Evolutionary conservation across 2,329 filamentous ascomycete species (phyloP), one percentile per base, ranked within the genome.

Genomic region (Emergomyces orientalis): DNA sequence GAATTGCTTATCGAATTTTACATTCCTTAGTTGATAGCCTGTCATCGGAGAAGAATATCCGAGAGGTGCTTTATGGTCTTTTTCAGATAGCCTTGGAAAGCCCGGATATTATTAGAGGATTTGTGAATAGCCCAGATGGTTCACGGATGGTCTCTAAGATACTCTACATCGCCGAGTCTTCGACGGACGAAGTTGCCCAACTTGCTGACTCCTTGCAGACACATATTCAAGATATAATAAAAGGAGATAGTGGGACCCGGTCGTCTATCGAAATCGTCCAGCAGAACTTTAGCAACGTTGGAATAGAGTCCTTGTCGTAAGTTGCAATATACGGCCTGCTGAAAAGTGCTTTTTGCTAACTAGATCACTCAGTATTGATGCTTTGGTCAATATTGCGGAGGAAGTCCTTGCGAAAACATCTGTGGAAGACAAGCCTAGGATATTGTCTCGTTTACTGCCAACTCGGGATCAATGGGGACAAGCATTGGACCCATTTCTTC

Each of bases 401-500:
- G 81, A 82, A 60, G 69, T 82, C 5, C 63, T 83, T 54, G 74
- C 76, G 25, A 71, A 71, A 51, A 63, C 70, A 17, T 65, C 71
- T 11, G 57, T 66, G 0, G 65, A 76, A 30, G 69, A 73, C 32
- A 63, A 68, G 4, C 66, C 70, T 5, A 67, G 72, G 27, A 64
- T 71, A 8, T 66, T 70, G 19, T 71, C 65, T 64, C 78, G 80
- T 13, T 74, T 93, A 4, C 78, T 94, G 45, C 90, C 91, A 0
- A 82, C 82, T 67, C 76, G 79, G 0, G 76, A 81, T 1, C 75
- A 83, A 11, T 97, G 92, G 91, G 80, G 82, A 68, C 68, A 79
- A 17, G 83, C 88, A 17, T 74, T 96, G 2, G 70, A 72, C 0
- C 77, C 76, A 1, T 81, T 91, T 63, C 74, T 77, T 47, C 69